Evolutionary conservation across 768 basidiomycete genomes (phyloP), one percentile per base, ranked within the genome.

Genomic region (Leccinum disarticulatum): DNA sequence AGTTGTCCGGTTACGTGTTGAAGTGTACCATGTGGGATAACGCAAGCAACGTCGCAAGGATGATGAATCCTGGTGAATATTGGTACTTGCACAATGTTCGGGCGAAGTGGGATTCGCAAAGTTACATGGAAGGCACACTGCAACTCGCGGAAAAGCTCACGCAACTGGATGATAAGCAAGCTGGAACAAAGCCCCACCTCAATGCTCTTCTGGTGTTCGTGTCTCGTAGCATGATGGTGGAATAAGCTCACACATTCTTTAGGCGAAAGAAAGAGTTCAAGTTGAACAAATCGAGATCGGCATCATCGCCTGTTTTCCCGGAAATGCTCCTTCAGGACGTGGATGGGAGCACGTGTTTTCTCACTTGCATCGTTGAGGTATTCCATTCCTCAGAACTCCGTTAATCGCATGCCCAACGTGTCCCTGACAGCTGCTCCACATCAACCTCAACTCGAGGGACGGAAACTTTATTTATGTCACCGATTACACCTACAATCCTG

Each of bases 301-400:
- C 57, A 17, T 68, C 65, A 17, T 57, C 69, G 28, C 64, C 74
- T 61, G 61, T 70, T 41, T 81, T 81, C 52, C 73, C 78, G 3
- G 77, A 83, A 49, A 74, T 70, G 30, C 71, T 81, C n/a, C 71
- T 90, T 60, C 70, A 78, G 64, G 79, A 86, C 54, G 80, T 76
- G 6, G 74, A 74, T 15, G 66, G 69, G 36, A 77, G 75, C 36
- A 74, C 75, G 1, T 67, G 63, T 31, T 79, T 82, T 60, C 80
- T 87, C 60, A 79, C 80, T 51, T 87, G 85, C 61, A 76, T 81
- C 14, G 84, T 85, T 41, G 83, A 87, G 79, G 87, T 87, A 67
- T 30, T 57, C 13, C 46, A 64, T 49, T 62, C 41, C 11, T 52
- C 36, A 15, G 35, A 53, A 53, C 13, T 27, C 33, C 19, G n/a